A percentile compares a stretch with the other conserved stretches of the same genome.
phyloP scores from a whole-genome alignment of 192 early-diverging fungal species.

The Gryganskiella cystojenkinii region DNA sequence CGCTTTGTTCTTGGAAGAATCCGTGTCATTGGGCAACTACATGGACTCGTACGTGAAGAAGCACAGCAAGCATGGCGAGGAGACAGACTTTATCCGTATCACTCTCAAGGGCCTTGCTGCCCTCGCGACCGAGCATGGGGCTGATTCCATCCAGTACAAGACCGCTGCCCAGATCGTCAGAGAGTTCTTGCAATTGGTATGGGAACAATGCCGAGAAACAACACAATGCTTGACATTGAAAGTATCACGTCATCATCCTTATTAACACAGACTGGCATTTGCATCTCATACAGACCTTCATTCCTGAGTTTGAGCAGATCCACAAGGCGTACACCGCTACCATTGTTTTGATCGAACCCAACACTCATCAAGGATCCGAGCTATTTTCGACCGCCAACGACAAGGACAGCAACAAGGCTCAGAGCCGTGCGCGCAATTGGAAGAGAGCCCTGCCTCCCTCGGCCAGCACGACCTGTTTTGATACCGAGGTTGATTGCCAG shows the following conservation, averaged over 20 bases:
- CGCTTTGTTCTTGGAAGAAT: slow-evolving; percentile 52
- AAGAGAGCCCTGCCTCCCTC: slow-evolving; percentile 30
- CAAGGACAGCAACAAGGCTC: not conserved
- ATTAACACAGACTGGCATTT: too few species aligned
- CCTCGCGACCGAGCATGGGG: slow-evolving; percentile 37
- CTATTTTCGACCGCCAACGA: slow-evolving; percentile 4
- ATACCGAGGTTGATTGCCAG: slow-evolving; percentile 31
- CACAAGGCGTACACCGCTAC: slow-evolving; percentile 49
- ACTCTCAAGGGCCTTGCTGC: slow-evolving; percentile 43
- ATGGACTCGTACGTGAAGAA: slow-evolving; percentile 33
- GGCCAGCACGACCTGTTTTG: slow-evolving; percentile 14
- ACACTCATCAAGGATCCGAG: slow-evolving; percentile 18
- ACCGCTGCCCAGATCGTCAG: slow-evolving; percentile 41
- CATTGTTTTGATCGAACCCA: slow-evolving; percentile 37
- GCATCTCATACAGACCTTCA: slow-evolving; percentile 11
- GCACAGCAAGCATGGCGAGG: slow-evolving; percentile 12
- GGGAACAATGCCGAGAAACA: not conserved
- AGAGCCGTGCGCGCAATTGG: not conserved
- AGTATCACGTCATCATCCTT: not conserved
- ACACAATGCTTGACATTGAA: not conserved
- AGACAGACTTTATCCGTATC: slow-evolving; percentile 42
- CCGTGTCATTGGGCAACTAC: slow-evolving; percentile 39
- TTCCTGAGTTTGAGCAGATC: slow-evolving; percentile 50
- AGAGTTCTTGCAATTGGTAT: slow-evolving; percentile 44
- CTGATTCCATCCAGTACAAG: slow-evolving; percentile 45